These are phyloP conservation scores for Cryptococcus hybrid DNA, from an alignment of 1,284 basidiomycete species.

Conservation along the genomic window DNA sequence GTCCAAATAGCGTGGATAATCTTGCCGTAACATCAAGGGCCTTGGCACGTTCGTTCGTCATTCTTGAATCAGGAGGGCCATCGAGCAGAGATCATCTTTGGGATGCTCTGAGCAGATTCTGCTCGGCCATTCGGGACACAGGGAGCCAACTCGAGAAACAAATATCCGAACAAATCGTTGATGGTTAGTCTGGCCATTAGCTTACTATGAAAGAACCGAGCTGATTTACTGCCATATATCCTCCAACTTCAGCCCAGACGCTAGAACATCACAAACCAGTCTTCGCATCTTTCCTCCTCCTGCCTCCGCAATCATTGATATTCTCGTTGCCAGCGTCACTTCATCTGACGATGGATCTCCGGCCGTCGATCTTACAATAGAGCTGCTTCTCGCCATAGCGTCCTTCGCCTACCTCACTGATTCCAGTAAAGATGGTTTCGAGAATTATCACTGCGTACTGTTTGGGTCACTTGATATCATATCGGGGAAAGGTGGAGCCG, in stretches of 20 bases:
- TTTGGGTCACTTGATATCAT: slow-evolving; percentile 35
- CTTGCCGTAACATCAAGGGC: no score
- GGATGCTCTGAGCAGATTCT: no score
- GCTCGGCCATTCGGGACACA: no score
- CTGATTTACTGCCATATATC: no score
- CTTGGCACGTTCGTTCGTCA: background rate
- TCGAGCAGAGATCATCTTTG: background rate
- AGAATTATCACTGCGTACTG: slow-evolving; percentile 27
- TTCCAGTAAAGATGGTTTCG: slow-evolving; percentile 12
- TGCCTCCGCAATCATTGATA: slow-evolving; percentile 19
- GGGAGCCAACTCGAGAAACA: no score
- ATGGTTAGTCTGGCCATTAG: no score
- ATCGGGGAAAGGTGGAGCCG: slow-evolving; percentile 11
- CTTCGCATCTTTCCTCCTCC: slow-evolving; percentile 21
- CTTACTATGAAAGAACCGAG: no score
- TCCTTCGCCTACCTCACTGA: slow-evolving; percentile 21
- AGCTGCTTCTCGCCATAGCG: slow-evolving; percentile 20
- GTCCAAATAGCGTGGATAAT: no score
- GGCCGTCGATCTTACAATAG: slow-evolving; percentile 8
- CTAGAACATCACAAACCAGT: slow-evolving; percentile 22
- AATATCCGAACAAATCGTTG: no score
- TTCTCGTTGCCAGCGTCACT: slow-evolving; percentile 13
- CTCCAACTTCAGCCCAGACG: no score
- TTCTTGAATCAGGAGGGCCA: background rate
- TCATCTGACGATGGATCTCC: background rate